Evolutionary conservation across 345 rosid species (phyloP).

Genomic region (Eucalyptus fibrosa): DNA sequence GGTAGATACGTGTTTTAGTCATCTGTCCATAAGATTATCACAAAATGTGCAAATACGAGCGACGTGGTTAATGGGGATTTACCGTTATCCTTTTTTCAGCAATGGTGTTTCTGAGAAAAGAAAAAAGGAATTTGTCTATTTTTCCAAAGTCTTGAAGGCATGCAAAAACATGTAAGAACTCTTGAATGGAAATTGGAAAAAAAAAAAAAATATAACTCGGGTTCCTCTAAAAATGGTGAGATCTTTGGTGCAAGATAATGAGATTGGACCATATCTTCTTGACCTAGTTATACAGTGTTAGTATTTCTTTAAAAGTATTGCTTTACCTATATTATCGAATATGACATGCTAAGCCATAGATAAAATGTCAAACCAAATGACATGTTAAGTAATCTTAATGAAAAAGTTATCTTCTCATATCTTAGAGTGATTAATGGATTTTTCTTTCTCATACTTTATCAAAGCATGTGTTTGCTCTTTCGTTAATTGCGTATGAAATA

Average conservation of each 20-base stretch:
- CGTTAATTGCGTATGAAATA: background rate
- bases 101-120: background rate
- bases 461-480: background rate
- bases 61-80: background rate
- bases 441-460: background rate
- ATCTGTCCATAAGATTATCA: background rate
- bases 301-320: background rate
- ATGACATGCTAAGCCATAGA: too few species aligned
- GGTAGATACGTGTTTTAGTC: background rate
- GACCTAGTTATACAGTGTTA: background rate
- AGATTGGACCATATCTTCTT: background rate
- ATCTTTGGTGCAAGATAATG: background rate
- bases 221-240: background rate
- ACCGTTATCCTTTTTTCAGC: background rate
- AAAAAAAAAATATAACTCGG: background rate
- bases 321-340: background rate
- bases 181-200: background rate
- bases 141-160: fast-evolving
- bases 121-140: background rate
- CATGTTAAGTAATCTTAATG: background rate
- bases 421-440: background rate
- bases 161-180: background rate
- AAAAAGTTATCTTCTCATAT: background rate
- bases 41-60: background rate
- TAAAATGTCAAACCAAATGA: background rate